Evolutionary conservation across 2,329 filamentous ascomycete species (phyloP), one percentile per base, ranked within the genome.

Genomic region (Monascus ruber): DNA sequence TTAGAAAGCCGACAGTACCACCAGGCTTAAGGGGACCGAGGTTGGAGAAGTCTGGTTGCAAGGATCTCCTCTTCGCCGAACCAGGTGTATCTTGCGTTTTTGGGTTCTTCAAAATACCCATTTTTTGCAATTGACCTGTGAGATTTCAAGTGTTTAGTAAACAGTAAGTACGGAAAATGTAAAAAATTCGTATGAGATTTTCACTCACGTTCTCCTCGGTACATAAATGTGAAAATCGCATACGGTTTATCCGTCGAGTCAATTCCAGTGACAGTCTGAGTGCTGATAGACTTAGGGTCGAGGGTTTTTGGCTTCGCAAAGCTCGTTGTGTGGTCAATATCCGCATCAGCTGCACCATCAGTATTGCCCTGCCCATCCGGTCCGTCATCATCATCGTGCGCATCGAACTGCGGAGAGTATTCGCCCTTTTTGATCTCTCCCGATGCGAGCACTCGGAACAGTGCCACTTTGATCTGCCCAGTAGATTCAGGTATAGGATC

Each of bases 371-470:
- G 67, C 28, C 58, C 62, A 10, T 72, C 62, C 40, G 72, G 68
- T 39, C 83, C 80, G 40, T 94, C 87, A 45, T 94, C 88, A 46
- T 94, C 89, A 54, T 96, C 91, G 53, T 96, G 86, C 2, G 89
- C 89, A 59, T 94, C 88, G 48, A 96, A 96, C 55, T 96, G 91
- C 8, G 91, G 91, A 1, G 88, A 94, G 63, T 96, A 98, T 64
- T 98, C 91, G 46, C 91, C 91, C 57, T 88, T 85, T 67, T 95
- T 96, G 58, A 98, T 94, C 62, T 96, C 91, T 9, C 91, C 91
- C 5, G 87, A 94, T 2, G 91, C 91, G 34, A 96, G 71, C 6
- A 98, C 91, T 26, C 91, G 80, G 64, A 95, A 96, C 68, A 98
- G 79, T 46, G 89, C 87, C 11, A 98, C 87, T 66, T 96, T 96